Percentiles rank a stretch among this genome's conserved stretches.
Evolutionary conservation across 2,329 filamentous ascomycete genomes (phyloP).

Genomic region (Zalaria obscura): DNA sequence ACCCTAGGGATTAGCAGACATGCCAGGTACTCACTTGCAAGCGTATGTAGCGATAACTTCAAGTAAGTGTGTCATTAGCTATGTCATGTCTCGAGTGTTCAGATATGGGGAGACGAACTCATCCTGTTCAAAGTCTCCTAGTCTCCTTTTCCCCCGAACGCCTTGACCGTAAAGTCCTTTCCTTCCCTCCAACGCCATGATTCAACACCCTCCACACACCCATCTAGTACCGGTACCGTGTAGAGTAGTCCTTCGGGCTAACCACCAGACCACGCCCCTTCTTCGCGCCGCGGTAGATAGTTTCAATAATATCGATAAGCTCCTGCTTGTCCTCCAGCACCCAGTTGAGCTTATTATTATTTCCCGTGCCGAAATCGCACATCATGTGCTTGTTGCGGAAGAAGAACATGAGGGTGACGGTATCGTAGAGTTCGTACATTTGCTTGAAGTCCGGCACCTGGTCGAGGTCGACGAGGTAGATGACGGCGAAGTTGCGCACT

Average conservation of each 20-base stretch:
- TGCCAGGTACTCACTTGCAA: not conserved
- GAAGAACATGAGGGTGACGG: slow-evolving; percentile 94
- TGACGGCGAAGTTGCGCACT: slow-evolving; percentile 84
- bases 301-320: slow-evolving; percentile 96
- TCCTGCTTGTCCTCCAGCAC: slow-evolving; percentile 96
- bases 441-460: slow-evolving; percentile 85
- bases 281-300: slow-evolving; percentile 94
- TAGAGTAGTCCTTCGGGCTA: slow-evolving; percentile 77
- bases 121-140: not conserved
- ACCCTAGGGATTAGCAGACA: not conserved
- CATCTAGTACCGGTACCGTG: slow-evolving; percentile 50
- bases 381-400: slow-evolving; percentile 99
- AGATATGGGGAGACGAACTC: not conserved
- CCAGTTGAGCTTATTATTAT: slow-evolving; percentile 98
- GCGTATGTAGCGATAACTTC: not conserved
- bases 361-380: slow-evolving; percentile 93
- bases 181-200: too few relatives aligned
- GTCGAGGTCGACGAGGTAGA: slow-evolving; percentile 90
- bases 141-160: too few relatives aligned
- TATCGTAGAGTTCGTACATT: slow-evolving; percentile 76
- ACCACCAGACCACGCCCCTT: slow-evolving; percentile 95
- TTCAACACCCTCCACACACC: not conserved
- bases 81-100: not conserved
- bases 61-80: not conserved
- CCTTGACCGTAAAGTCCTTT: too few relatives aligned